A percentile compares a stretch with the other conserved stretches of the same genome.
These are phyloP conservation scores for Lentinula boryana DNA, from an alignment of 768 basidiomycete genomes.

Conservation along the genomic window DNA sequence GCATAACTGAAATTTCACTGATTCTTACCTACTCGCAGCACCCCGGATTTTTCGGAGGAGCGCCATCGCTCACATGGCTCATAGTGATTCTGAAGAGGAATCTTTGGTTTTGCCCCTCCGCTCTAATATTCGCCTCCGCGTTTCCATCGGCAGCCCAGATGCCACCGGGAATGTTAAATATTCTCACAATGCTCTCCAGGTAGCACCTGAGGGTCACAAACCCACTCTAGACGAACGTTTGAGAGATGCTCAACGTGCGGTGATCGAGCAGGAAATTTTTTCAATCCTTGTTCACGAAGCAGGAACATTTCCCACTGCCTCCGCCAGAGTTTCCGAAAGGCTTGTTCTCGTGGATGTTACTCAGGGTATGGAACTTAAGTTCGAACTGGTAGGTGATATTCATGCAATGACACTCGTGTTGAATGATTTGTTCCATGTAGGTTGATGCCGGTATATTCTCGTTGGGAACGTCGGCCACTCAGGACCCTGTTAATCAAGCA, in stretches of 20 bases:
- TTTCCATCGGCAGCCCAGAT: conserved; percentile 40
- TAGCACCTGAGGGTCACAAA: conserved; percentile 16
- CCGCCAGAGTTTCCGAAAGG: conserved; percentile 74
- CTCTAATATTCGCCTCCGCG: conserved; percentile 55
- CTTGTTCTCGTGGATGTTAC: conserved; percentile 75
- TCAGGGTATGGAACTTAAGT: conserved; percentile 58
- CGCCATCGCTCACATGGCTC: conserved; percentile 66
- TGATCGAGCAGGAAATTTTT: conserved; percentile 80
- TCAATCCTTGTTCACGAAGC: conserved; percentile 68
- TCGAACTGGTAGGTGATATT: conserved; percentile 55
- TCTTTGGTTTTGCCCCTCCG: conserved; percentile 58
- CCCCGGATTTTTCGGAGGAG: conserved; percentile 55
- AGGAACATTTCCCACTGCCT: conserved; percentile 67
- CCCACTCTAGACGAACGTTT: conserved; percentile 46
- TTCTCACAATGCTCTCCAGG: conserved; percentile 30
- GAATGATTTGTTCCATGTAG: conserved; percentile 14
- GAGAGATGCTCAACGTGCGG: conserved; percentile 58
- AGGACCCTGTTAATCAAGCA: conserved; percentile 16
- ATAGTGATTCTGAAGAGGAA: conserved; percentile 33
- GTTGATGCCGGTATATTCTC: conserved; percentile 22
- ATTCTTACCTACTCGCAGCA: conserved; percentile 33
- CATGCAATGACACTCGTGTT: not conserved
- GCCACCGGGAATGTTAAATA: conserved; percentile 24
- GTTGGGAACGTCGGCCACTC: conserved; percentile 8
- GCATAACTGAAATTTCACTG: not conserved